Evolutionary conservation across 2,329 filamentous ascomycete species (phyloP).

Genomic region (Tolypocladium album): DNA sequence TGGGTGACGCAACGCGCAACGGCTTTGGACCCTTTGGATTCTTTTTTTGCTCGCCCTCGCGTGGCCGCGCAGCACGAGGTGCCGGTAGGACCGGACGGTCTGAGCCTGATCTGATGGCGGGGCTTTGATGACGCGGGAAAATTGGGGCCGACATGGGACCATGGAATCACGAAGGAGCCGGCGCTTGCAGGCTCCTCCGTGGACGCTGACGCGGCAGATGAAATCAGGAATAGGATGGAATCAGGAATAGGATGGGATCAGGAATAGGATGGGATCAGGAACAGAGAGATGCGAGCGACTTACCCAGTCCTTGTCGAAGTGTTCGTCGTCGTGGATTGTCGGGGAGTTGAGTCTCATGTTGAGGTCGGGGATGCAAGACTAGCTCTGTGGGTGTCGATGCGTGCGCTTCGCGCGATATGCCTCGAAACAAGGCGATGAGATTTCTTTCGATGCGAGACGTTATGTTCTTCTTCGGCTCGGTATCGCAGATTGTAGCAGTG

Average conservation of each 20-base stretch:
- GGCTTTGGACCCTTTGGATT: background rate
- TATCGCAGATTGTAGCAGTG: too few relatives aligned
- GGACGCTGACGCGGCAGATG: background rate
- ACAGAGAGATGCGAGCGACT: background rate
- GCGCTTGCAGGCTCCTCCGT: background rate
- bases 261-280: too few relatives aligned
- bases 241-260: too few relatives aligned
- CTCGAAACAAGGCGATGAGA: too few relatives aligned
- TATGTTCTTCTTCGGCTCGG: too few relatives aligned
- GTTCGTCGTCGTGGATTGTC: background rate
- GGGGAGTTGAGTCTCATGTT: background rate
- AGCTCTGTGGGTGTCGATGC: background rate
- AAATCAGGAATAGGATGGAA: background rate
- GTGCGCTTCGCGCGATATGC: background rate
- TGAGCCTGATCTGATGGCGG: background rate
- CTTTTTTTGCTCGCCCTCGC: background rate
- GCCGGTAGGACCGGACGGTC: background rate
- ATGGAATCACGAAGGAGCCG: background rate
- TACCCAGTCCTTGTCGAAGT: background rate
- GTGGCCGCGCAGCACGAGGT: background rate
- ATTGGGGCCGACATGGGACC: background rate
- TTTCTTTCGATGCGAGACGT: too few relatives aligned
- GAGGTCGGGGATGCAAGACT: background rate
- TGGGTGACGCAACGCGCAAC: background rate
- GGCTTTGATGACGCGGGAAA: background rate